These are phyloP conservation scores for Chaetomium globosum DNA, from an alignment of 2,329 filamentous ascomycete genomes.

Conservation along the genomic window DNA sequence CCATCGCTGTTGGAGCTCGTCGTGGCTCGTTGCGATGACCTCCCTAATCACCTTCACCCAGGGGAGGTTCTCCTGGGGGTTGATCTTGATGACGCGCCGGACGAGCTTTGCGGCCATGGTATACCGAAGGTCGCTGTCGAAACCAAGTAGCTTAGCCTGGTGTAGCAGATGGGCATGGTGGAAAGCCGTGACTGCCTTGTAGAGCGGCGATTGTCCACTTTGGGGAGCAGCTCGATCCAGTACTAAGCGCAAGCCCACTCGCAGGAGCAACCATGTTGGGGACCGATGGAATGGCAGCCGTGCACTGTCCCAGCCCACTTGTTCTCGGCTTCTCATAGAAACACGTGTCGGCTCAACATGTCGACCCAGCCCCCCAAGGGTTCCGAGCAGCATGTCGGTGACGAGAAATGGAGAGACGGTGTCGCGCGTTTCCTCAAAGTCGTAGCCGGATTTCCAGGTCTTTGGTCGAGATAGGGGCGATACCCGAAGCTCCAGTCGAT, in stretches of 20 bases:
- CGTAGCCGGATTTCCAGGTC: slow-evolving; percentile 15
- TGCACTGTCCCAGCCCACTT: slow-evolving; percentile 25
- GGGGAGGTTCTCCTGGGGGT: not conserved
- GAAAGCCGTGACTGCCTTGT: slow-evolving; percentile 30
- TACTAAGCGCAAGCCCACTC: slow-evolving; percentile 30
- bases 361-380: slow-evolving; percentile 25
- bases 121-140: slow-evolving; percentile 24
- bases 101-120: slow-evolving; percentile 30
- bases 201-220: not conserved
- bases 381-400: slow-evolving; percentile 28
- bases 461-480: slow-evolving; percentile 25
- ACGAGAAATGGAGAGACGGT: slow-evolving; percentile 27
- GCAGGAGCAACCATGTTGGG: slow-evolving; percentile 33
- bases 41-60: slow-evolving; percentile 20
- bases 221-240: slow-evolving; percentile 15
- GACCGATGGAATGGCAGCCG: slow-evolving; percentile 29
- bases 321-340: slow-evolving; percentile 32
- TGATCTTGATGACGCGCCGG: slow-evolving; percentile 31
- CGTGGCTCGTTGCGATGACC: not conserved
- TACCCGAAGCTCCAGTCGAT: slow-evolving; percentile 18
- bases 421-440: slow-evolving; percentile 25
- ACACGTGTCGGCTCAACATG: slow-evolving; percentile 22
- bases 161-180: slow-evolving; percentile 29
- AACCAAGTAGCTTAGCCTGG: not conserved
- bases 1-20: slow-evolving; percentile 24